Base-by-base conservation (phyloP, 148 eudicot species). In the Linanthus parryae region DNA sequence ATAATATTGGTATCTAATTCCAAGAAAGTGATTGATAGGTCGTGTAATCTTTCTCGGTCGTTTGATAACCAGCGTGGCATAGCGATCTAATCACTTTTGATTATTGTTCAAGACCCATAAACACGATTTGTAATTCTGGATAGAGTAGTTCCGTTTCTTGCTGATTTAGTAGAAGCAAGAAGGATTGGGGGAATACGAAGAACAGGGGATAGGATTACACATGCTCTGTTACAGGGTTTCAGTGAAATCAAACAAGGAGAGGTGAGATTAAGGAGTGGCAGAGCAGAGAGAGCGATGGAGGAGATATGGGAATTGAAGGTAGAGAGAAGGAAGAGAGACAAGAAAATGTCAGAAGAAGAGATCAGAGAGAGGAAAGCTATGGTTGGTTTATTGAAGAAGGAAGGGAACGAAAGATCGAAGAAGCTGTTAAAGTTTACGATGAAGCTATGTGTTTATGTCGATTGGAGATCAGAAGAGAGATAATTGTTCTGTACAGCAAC, bases 61-160 rank as follows among this genome's bases (percentile, higher is more conserved):
- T 92, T 96, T 9, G 99, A 92, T 74, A 96, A 92, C 69, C 88
- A 96, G 99, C 99, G 88, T 53, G 87, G 84, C 67, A 92, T 92
- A 96, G 99, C 99, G 43, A 82, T 92, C 39, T 94, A 92, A 53
- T 92, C 96, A 74, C 96, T 92, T 67, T 75, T 88, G 22, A 84
- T 94, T 96, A 59, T 92, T 81, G 88, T 92, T 36, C 99, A 92
- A 58, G 99, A 92, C 70, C 82, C 88, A 37, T 75, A 75, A 52
- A 84, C 99, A 45, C 23, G 21, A 18, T 42, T 33, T 61, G 3
- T 19, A 4, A 25, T 51, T 39, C 17, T 39, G 8, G 17, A 39
- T 3, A 0, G 1, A 39, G n/a, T 39, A 34, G 87, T 84, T 50
- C 90, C 98, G 58, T 78, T 79, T 44, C 73, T 92, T 3, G 63